Base-by-base conservation (phyloP, 2,329 filamentous ascomycete genomes). In the Trichoderma sp. region DNA sequence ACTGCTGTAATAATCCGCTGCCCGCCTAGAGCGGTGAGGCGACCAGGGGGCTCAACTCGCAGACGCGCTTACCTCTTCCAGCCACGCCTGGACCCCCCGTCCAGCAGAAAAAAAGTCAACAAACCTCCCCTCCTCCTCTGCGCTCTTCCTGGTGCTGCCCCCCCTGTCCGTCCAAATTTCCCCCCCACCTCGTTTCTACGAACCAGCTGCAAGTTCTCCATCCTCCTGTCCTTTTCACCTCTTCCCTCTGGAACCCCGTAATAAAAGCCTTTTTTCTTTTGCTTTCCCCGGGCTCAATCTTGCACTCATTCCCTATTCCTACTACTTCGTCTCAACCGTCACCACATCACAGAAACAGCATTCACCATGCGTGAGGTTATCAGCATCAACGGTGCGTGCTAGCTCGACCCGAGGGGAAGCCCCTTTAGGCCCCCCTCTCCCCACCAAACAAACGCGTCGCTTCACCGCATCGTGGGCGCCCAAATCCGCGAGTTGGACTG, bases 291-390 rank as follows among this genome's bases (percentile, higher is more conserved):
- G 64, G 57, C 68, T 63, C 72, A 72, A 68, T 72, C 71, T 72
- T 73, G 70, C 71, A 69, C 74, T 71, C 74, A 70, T 69, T 40
- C 61, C 72, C 73, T 74, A 75, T 76, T 76, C 74, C 76, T 79
- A 77, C 53, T 62, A 68, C 19, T 66, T 71, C 68, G 68, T 68
- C 52, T 59, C 19, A 40, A 65, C 33, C 65, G 53, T 68, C 52
- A 47, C 66, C 71, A 63, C 63, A 47, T 13, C 19, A 33, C 68
- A 61, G 52, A 72, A 66, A 58, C 72, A 73, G 73, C 77, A 78
- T 79, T 79, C 87, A 94, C 83, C 82, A 98, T 98, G 95, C 94
- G 95, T 92, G 95, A 98, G 90, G 94, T 98, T 83, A 97, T 98
- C 84, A 95, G 92, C 86, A 92, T 98, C 89, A 97, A 97, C 89